A percentile compares a stretch with the other conserved stretches of the same genome.
Conservation (phyloP, 768 basidiomycete species). For the Leccinum disarticulatum region DNA sequence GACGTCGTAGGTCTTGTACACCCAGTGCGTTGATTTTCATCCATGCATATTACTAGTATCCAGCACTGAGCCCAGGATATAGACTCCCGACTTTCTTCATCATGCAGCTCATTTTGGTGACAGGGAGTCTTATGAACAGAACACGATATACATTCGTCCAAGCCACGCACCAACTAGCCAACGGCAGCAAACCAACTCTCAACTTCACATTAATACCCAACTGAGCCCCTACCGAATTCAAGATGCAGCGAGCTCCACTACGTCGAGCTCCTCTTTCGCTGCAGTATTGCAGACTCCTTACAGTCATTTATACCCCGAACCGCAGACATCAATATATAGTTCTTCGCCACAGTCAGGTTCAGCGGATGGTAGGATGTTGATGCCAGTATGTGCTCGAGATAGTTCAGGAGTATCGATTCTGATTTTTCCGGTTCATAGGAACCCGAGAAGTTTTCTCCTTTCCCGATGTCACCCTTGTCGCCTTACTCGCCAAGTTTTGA, state of each 20-base stretch:
- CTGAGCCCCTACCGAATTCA: constrained; percentile 2
- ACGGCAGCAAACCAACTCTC: constrained; percentile 9
- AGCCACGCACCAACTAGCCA: not conserved
- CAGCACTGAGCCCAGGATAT: constrained; percentile 3
- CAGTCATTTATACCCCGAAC: not conserved
- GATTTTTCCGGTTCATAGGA: constrained; percentile 13
- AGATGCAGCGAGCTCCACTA: constrained; percentile 19
- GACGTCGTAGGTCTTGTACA: not conserved
- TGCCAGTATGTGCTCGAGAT: constrained; percentile 10
- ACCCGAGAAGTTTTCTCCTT: constrained; percentile 6
- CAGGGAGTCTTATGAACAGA: not conserved
- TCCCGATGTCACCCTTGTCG: constrained; percentile 14
- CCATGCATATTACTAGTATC: not conserved
- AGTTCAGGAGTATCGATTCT: not conserved
- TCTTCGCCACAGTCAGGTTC: constrained; percentile 17
- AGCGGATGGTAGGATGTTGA: constrained; percentile 1
- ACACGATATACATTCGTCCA: not conserved
- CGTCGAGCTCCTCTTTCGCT: constrained; percentile 13
- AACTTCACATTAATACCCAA: constrained; percentile 24
- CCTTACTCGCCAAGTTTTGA: constrained; percentile 3
- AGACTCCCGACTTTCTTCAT: constrained; percentile 7
- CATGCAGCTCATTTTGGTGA: not conserved
- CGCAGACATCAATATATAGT: constrained; percentile 5
- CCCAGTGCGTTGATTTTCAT: constrained; percentile 15
- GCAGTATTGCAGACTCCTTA: constrained; percentile 12